Evolutionary conservation across 495 filamentous ascomycete species (phyloP), one percentile per base, ranked within the genome.

Genomic region (Talaromyces adpressus): DNA sequence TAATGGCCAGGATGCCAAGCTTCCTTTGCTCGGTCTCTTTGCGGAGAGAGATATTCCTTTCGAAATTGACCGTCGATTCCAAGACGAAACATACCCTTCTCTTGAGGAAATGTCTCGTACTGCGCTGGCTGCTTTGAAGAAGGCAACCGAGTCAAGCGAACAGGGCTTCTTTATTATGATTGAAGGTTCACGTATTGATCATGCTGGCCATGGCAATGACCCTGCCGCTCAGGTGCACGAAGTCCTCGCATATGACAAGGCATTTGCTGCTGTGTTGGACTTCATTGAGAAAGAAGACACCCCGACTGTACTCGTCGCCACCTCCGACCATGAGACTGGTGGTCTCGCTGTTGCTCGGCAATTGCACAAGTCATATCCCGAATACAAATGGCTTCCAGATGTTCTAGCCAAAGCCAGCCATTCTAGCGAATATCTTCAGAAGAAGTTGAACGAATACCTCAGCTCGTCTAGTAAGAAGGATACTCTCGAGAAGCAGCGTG

Each of bases 161-260:
- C 84, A 97, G 73, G 94, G 94, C 1, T 98, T 98, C 81, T 98
- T 98, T 78, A 73, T 98, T 63, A 95, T 98, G 93, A 93, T 98
- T 63, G 94, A 98, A 73, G 94, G 94, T 5, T 93, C 89, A 67
- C 82, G 95, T 34, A 98, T 98, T 66, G 94, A 98, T 66, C 95
- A 98, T 72, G 93, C 94, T 2, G 95, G 92, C 12, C 94, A 98
- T 69, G 86, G 85, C 60, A 98, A 98, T 68, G 94, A 98, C 70
- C 94, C 94, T 1, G 93, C 89, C 11, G 92, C 95, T 0, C 95
- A 98, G 71, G 94, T 98, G 8, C 86, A 93, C 62, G 94, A 98
- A 70, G 92, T 98, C 1, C 77, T 97, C 6, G 93, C 89, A 41
- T 98, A 97, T 65, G 94, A 98, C 77, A 87, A 84, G 70, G 84